Percentiles rank a stretch among this genome's conserved stretches.
These are phyloP conservation scores for Pseudopithomyces chartarum DNA, from an alignment of 2,329 filamentous ascomycete species.

Conservation along the genomic window DNA sequence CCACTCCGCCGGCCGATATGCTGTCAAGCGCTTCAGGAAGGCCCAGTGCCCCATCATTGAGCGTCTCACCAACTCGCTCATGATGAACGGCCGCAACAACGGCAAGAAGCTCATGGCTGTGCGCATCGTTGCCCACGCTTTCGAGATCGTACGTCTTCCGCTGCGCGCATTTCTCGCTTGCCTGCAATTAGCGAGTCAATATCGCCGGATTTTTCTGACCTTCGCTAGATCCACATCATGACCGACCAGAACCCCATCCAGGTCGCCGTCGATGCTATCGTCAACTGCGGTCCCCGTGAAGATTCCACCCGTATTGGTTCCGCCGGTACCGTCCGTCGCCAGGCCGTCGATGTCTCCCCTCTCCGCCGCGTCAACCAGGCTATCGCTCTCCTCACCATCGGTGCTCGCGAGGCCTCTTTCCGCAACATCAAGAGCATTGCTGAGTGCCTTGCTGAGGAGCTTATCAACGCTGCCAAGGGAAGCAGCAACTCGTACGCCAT, in stretches of 20 bases:
- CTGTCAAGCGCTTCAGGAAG: constrained; percentile 99
- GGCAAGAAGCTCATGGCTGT: constrained; percentile 99
- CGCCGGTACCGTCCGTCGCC: constrained; percentile 98
- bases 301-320: constrained; percentile 99
- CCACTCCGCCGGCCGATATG: constrained; percentile 98
- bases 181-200: background rate
- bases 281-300: constrained; percentile 99
- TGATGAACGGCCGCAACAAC: constrained; percentile 99
- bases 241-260: constrained; percentile 99
- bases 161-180: background rate
- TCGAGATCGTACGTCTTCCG: constrained; percentile 87
- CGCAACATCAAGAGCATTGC: constrained; percentile 99
- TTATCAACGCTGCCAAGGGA: constrained; percentile 99
- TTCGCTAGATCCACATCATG: constrained; percentile 94
- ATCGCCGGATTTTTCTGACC: constrained; percentile 5
- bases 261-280: constrained; percentile 98
- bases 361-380: constrained; percentile 99
- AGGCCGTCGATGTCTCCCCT: constrained; percentile 99
- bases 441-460: constrained; percentile 99
- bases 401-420: constrained; percentile 98
- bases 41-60: constrained; percentile 99
- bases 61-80: constrained; percentile 99
- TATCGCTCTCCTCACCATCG: constrained; percentile 97
- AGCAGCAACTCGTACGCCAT: constrained; percentile 99
- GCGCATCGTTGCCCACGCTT: constrained; percentile 97